A percentile compares a stretch with the other conserved stretches of the same genome.
These are phyloP conservation scores for Daldinia loculata DNA, from an alignment of 495 filamentous ascomycete genomes.

Conservation along the genomic window DNA sequence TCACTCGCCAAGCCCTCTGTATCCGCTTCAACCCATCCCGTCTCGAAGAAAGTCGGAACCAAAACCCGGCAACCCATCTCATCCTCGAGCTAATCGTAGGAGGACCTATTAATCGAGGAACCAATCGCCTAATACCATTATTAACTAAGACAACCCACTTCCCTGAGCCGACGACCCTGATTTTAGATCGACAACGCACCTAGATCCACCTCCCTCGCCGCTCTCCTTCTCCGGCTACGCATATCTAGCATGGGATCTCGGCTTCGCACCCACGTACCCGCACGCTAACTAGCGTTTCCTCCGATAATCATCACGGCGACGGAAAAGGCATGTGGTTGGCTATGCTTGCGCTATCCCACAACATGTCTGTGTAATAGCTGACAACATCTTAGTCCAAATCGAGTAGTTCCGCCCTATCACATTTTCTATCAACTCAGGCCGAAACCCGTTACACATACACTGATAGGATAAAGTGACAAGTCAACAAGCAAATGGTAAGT, in stretches of 20 bases:
- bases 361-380: conserved; percentile 24
- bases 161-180: conserved; percentile 25
- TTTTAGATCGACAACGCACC: conserved; percentile 29
- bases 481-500: background rate
- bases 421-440: conserved; percentile 2
- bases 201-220: conserved; percentile 19
- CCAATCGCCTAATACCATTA: conserved; percentile 23
- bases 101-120: conserved; percentile 15
- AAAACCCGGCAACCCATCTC: conserved; percentile 20
- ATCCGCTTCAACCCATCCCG: conserved; percentile 17
- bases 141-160: background rate
- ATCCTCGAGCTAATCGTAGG: conserved; percentile 16
- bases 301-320: conserved; percentile 29
- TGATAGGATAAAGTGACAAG: background rate
- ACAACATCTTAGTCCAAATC: conserved; percentile 16
- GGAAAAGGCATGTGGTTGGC: background rate
- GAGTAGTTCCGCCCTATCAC: conserved; percentile 24
- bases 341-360: conserved; percentile 1
- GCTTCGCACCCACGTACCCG: conserved; percentile 8
- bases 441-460: background rate
- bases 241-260: conserved; percentile 32
- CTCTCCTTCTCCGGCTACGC: conserved; percentile 30
- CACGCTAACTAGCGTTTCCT: conserved; percentile 12
- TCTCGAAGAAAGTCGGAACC: conserved; percentile 24
- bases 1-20: conserved; percentile 35